Evolutionary conservation across 2,329 filamentous ascomycete species (phyloP), one percentile per base, ranked within the genome.

Genomic region (Xylaria sp.): DNA sequence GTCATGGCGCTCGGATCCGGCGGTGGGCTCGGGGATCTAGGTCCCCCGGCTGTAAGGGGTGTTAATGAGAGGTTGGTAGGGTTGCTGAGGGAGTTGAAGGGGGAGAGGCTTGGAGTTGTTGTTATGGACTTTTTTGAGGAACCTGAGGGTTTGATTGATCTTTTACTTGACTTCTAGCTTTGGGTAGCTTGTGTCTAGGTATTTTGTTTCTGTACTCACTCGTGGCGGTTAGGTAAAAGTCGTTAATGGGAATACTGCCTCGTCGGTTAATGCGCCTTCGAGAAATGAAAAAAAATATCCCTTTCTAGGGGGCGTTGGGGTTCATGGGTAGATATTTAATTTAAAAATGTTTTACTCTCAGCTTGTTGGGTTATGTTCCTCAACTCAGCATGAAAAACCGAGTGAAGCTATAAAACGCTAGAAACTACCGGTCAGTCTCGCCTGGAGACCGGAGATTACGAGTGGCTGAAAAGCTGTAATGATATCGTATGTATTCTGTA

Each of bases 121-220:
- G 84, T 87, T 77, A 81, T 87, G 75, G 85, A 86, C 71, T 86
- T 84, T 70, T 87, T 81, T 71, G 81, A 85, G 53, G 74, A 80
- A 70, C 84, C 83, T 0, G 73, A 65, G 1, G 78, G 81, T 3
- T 70, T 86, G 58, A 72, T 86, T 21, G 75, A 79, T 63, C 75
- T 78, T 1, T 78, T 84, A 42, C 70, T 85, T 60, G 69, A 67
- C 35, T 55, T 76, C 44, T 71, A 69, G 55, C 40, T n/a, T 18
- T 6, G 3, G 5, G 18, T 53, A 8, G 27, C 16, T 48, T 6
- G n/a, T 10, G 44, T 12, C 44, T 48, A 9, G 2, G 27, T 35
- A 8, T 29, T 47, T 48, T 13, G 1, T 42, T 4, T 18, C 40
- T 44, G 37, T 40, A n/a, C 37, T 44, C 12, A 44, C 13, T 35